These are phyloP conservation scores for Ashbya aceris DNA, from an alignment of 1,139 yeast genomes.

Conservation along the genomic window DNA sequence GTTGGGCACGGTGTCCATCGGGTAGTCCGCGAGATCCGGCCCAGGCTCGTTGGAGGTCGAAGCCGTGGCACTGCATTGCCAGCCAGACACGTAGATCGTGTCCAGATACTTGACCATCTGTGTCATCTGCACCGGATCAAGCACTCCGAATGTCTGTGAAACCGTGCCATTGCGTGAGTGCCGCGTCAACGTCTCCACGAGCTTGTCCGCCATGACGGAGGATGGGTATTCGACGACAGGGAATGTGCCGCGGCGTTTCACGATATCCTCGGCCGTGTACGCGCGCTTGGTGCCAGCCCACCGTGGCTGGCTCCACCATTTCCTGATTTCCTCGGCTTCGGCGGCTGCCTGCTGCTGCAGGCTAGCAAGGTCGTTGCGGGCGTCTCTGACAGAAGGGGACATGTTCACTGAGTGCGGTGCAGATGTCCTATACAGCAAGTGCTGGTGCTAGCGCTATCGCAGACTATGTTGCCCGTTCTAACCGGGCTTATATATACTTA, in stretches of 20 bases:
- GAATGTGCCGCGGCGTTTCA: conserved; percentile 75
- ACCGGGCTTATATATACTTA: no score
- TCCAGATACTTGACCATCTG: conserved; percentile 96
- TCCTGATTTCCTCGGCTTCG: conserved; percentile 62
- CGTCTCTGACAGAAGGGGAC: background rate
- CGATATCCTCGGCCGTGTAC: conserved; percentile 84
- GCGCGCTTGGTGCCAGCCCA: conserved; percentile 84
- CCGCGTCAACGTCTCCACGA: conserved; percentile 56
- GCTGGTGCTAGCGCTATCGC: no score
- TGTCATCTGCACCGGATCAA: conserved; percentile 91
- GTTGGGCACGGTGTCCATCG: conserved; percentile 97
- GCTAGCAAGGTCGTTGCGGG: conserved; percentile 14
- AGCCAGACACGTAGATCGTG: conserved; percentile 88
- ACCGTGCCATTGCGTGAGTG: conserved; percentile 69
- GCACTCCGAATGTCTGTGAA: conserved; percentile 90
- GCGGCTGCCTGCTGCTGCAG: conserved; percentile 29
- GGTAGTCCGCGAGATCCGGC: conserved; percentile 97
- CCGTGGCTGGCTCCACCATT: conserved; percentile 93
- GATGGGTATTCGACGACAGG: conserved; percentile 60
- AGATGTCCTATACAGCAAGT: no score
- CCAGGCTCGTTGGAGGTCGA: conserved; percentile 96
- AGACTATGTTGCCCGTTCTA: no score
- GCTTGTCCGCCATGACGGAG: conserved; percentile 73
- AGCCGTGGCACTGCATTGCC: conserved; percentile 98
- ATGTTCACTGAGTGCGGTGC: background rate